phyloP scores from a whole-genome alignment of 192 early-diverging fungal species.

The Coemansia reversa region DNA sequence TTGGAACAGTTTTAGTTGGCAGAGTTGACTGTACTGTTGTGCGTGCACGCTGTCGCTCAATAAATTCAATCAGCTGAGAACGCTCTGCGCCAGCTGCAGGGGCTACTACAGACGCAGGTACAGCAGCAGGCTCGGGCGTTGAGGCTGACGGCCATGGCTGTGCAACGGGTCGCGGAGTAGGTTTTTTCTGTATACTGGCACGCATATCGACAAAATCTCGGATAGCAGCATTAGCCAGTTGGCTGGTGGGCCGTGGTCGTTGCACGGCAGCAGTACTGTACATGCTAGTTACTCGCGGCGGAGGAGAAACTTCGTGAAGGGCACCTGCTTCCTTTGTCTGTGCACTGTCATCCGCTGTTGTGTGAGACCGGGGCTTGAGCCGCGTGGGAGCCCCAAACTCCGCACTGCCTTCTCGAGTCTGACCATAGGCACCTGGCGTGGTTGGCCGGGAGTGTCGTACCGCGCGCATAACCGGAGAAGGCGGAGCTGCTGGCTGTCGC shows the following conservation, averaged over 20 bases:
- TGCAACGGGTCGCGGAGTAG: conserved; percentile 1
- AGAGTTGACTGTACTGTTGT: conserved; percentile 7
- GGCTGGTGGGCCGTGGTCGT: conserved; percentile 16
- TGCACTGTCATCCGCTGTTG: conserved; percentile 14
- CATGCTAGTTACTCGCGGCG: conserved; percentile 40
- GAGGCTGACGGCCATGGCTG: conserved; percentile 11
- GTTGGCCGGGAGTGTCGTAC: conserved; percentile 46
- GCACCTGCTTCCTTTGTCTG: neutral
- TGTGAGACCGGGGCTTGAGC: conserved; percentile 38
- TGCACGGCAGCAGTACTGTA: conserved; percentile 16
- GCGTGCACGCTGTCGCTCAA: conserved; percentile 37
- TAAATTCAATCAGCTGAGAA: conserved; percentile 53
- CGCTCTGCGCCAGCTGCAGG: conserved; percentile 1
- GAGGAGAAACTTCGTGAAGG: neutral
- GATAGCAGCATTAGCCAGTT: conserved; percentile 27
- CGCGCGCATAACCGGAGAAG: conserved; percentile 52
- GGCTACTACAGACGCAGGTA: neutral
- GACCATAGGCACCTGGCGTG: conserved; percentile 21
- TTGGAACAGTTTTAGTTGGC: neutral
- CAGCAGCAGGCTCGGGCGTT: conserved; percentile 6
- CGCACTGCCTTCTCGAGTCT: conserved; percentile 11
- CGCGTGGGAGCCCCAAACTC: conserved; percentile 7
- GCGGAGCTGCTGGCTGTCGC: conserved; percentile 11
- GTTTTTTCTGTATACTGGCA: neutral
- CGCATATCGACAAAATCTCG: conserved; percentile 30